Evolutionary conservation across 192 early-diverging fungal genomes (phyloP).

Genomic region (Podila clonocystis): DNA sequence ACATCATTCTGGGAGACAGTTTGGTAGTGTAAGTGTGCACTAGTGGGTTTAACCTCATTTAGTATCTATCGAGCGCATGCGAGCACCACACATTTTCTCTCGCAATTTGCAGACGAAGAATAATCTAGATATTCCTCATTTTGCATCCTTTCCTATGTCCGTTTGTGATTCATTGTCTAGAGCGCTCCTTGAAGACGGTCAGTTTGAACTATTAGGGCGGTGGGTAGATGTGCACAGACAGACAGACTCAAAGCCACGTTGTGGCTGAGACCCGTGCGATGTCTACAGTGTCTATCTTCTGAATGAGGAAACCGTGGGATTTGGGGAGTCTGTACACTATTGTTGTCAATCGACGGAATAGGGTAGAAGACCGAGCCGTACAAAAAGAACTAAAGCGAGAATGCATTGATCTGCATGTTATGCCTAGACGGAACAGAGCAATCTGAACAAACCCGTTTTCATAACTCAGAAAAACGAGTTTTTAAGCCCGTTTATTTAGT

Average conservation of each 20-base stretch:
- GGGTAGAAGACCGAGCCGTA: conserved; percentile 2
- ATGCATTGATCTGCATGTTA: not conserved
- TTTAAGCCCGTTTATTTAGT: no score
- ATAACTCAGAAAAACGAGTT: no score
- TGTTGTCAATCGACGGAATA: not conserved
- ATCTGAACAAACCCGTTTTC: no score
- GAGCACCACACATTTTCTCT: no score
- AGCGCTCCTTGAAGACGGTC: not conserved
- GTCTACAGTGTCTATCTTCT: not conserved
- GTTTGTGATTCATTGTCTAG: not conserved
- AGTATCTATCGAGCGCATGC: no score
- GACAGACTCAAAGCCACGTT: not conserved
- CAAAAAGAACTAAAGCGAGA: not conserved
- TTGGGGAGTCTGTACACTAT: not conserved
- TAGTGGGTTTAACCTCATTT: no score
- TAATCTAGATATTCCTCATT: no score
- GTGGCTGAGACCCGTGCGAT: not conserved
- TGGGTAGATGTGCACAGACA: not conserved
- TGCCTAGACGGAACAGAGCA: not conserved
- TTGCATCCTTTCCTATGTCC: no score
- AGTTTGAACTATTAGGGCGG: not conserved
- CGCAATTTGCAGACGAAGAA: no score
- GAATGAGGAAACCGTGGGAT: not conserved
- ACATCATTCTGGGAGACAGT: no score
- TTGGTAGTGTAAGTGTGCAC: no score